These are phyloP conservation scores for Andrographis paniculata DNA, from an alignment of 305 asterid genomes.

Conservation along the genomic window DNA sequence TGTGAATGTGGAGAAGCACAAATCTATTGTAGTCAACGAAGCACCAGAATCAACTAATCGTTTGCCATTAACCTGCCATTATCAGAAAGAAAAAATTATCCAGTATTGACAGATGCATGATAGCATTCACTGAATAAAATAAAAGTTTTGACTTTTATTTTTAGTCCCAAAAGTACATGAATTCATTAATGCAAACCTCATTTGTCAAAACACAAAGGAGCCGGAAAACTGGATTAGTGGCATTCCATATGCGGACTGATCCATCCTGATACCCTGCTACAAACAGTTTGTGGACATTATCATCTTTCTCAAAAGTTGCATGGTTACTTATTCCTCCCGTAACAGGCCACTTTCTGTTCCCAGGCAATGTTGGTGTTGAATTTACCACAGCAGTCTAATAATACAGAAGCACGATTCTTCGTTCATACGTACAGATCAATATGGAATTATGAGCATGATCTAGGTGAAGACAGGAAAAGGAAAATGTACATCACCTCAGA, in stretches of 20 bases:
- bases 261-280: conserved; percentile 85
- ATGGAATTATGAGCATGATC: conserved; percentile 14
- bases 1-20: conserved; percentile 59
- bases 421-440: background rate
- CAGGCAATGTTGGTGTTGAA: conserved; percentile 35
- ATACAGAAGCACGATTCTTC: conserved; percentile 15
- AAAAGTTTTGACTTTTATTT: no score
- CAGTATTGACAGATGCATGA: no score
- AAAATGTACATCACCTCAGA: conserved; percentile 39
- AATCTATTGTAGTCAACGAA: conserved; percentile 48
- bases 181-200: conserved; percentile 43
- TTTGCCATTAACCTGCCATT: conserved; percentile 49
- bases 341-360: conserved; percentile 50
- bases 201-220: conserved; percentile 45
- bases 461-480: conserved; percentile 12
- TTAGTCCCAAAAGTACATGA: conserved; percentile 7
- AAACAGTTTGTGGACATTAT: conserved; percentile 44
- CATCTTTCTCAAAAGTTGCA: conserved; percentile 37
- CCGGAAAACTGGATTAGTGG: conserved; percentile 66
- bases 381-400: conserved; percentile 38
- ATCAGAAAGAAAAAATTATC: no score
- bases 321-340: conserved; percentile 72
- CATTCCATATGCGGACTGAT: conserved; percentile 88
- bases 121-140: no score
- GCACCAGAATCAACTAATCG: conserved; percentile 36